Evolutionary conservation across 345 rosid genomes (phyloP).

Genomic region (Linum trigynum): DNA sequence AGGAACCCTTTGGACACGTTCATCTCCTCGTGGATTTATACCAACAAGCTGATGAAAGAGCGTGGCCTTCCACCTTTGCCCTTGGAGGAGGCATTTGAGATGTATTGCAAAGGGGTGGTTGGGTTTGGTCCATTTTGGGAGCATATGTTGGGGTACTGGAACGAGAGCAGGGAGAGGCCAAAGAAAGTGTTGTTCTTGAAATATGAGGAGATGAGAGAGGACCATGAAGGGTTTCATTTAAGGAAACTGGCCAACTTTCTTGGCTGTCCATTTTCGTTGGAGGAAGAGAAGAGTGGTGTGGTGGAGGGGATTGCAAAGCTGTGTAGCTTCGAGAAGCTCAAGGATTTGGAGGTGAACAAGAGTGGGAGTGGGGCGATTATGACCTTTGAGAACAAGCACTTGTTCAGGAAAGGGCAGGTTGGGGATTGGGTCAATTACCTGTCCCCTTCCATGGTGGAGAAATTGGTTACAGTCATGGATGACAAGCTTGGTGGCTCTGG

Average conservation of each 20-base stretch:
- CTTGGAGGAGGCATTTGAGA: conserved; percentile 36
- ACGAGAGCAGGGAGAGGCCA: conserved; percentile 32
- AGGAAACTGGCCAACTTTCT: conserved; percentile 35
- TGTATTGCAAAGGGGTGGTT: conserved; percentile 33
- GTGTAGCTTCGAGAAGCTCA: conserved; percentile 39
- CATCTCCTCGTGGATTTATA: conserved; percentile 39
- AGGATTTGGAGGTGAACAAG: conserved; percentile 37
- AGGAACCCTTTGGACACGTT: conserved; percentile 45
- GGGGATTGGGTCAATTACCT: conserved; percentile 18
- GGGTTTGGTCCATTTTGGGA: conserved; percentile 48
- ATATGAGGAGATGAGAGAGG: conserved; percentile 43
- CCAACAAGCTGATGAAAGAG: conserved; percentile 20
- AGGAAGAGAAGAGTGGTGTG: conserved; percentile 30
- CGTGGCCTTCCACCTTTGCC: conserved; percentile 11
- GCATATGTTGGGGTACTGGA: conserved; percentile 47
- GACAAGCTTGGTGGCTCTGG: conserved; percentile 16
- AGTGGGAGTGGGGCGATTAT: conserved; percentile 25
- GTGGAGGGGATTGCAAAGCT: conserved; percentile 31
- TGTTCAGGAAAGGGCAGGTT: conserved; percentile 19
- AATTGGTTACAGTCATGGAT: conserved; percentile 1
- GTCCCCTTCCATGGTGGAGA: conserved; percentile 11
- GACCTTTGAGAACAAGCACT: conserved; percentile 31
- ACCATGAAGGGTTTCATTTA: conserved; percentile 14
- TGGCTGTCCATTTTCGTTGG: conserved; percentile 34
- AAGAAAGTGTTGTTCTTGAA: conserved; percentile 31